Conservation (phyloP, 108 stramenopile species). For the Skeletonema menzelii region DNA sequence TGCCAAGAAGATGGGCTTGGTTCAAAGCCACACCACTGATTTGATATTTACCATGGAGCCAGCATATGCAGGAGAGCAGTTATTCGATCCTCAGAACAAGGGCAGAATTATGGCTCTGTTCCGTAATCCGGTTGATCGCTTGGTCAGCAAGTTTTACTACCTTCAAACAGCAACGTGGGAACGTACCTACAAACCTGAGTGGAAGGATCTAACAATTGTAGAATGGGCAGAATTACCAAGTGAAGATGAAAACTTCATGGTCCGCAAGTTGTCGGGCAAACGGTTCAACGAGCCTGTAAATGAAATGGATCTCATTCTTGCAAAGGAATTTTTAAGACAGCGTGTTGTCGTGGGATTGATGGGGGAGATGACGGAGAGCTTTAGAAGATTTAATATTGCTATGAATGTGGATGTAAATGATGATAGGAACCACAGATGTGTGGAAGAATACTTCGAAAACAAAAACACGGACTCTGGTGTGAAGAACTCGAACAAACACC, state of each 20-base stretch:
- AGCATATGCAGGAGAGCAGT: conserved; percentile 20
- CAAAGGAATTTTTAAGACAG: conserved; percentile 39
- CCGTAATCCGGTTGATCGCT: conserved; percentile 56
- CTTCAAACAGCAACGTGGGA: conserved; percentile 55
- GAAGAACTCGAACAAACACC: conserved; percentile 24
- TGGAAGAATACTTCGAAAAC: conserved; percentile 28
- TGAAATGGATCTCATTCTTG: conserved; percentile 26
- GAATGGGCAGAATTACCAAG: conserved; percentile 41
- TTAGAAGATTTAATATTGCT: conserved; percentile 40
- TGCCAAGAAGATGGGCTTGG: conserved; percentile 37
- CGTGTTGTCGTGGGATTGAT: conserved; percentile 54
- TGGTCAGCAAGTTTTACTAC: conserved; percentile 62
- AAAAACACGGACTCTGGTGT: conserved; percentile 1
- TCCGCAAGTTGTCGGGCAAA: conserved; percentile 19
- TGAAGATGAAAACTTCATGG: conserved; percentile 20
- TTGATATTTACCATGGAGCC: conserved; percentile 37
- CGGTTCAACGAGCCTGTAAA: not conserved
- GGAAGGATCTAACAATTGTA: conserved; percentile 42
- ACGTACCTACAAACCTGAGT: conserved; percentile 49
- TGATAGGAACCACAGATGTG: conserved; percentile 11
- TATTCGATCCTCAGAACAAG: conserved; percentile 34
- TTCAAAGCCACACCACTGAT: conserved; percentile 26
- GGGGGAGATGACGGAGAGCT: conserved; percentile 46
- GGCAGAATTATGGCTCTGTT: conserved; percentile 48
- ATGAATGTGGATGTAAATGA: conserved; percentile 28